phyloP scores from a whole-genome alignment of 768 basidiomycete genomes.

The Mrakia gelida region DNA sequence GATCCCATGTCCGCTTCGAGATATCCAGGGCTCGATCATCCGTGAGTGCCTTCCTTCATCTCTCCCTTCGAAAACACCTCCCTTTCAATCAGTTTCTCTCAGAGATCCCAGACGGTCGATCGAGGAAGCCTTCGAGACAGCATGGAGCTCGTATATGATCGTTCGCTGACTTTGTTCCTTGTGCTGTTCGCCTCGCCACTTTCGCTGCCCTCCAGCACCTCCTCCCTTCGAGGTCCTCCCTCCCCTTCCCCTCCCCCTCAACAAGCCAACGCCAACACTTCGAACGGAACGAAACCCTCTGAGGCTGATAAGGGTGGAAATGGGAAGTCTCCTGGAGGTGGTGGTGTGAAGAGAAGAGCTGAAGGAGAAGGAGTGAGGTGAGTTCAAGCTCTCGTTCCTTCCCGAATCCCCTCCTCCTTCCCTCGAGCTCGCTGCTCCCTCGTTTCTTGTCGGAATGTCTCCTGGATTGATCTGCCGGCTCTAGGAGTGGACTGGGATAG shows the following conservation, averaged over 20 bases:
- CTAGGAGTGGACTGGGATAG: background rate
- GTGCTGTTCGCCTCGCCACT: too few species aligned
- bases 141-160: too few species aligned
- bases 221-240: conserved; percentile 6
- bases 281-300: background rate
- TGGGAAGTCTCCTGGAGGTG: background rate
- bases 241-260: background rate
- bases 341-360: background rate
- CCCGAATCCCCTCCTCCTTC: background rate
- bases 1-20: too few species aligned
- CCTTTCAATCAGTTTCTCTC: too few species aligned
- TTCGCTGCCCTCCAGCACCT: background rate
- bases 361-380: conserved; percentile 6
- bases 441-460: background rate
- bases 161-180: too few species aligned
- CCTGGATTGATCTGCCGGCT: background rate
- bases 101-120: too few species aligned
- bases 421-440: background rate
- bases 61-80: too few species aligned
- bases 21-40: too few species aligned
- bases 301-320: background rate
- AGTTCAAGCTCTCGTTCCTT: background rate
- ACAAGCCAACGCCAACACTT: background rate
- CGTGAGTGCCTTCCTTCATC: too few species aligned
- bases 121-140: too few species aligned